A percentile compares a stretch with the other conserved stretches of the same genome.
Conservation (phyloP, 2,329 filamentous ascomycete species). For the Pyrenochaeta sp. region DNA sequence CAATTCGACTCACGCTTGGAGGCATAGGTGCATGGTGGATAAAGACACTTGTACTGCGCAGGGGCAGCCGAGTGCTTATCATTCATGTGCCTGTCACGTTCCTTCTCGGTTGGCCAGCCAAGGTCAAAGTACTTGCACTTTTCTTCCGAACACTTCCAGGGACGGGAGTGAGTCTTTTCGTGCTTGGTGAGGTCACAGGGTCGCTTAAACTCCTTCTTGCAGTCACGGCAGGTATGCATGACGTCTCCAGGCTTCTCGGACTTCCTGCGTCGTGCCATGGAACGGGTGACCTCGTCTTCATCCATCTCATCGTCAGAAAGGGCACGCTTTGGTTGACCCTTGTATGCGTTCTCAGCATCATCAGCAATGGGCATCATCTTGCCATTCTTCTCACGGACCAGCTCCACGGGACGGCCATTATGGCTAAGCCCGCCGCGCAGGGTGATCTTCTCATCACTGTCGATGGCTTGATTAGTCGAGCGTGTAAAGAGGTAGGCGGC, state of each 20-base stretch:
- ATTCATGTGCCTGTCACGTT: conserved; percentile 93
- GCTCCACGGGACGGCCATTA: conserved; percentile 83
- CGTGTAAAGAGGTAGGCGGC: conserved; percentile 31
- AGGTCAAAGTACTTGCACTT: conserved; percentile 90
- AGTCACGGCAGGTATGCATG: conserved; percentile 81
- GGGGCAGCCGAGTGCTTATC: conserved; percentile 90
- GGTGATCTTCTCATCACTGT: conserved; percentile 75
- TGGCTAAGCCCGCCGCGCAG: conserved; percentile 82
- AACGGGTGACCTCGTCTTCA: conserved; percentile 83
- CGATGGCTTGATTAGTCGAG: conserved; percentile 25
- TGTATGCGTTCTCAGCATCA: conserved; percentile 66
- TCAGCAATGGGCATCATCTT: conserved; percentile 77
- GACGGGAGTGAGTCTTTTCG: conserved; percentile 95
- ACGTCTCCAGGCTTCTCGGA: conserved; percentile 86
- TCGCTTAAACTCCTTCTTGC: conserved; percentile 88
- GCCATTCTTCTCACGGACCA: conserved; percentile 82
- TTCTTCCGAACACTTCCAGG: conserved; percentile 86
- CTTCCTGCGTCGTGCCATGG: conserved; percentile 96
- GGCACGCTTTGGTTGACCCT: conserved; percentile 60
- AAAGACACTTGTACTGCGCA: conserved; percentile 83
- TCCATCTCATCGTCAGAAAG: conserved; percentile 73
- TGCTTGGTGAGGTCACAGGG: conserved; percentile 98
- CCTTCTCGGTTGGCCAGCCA: conserved; percentile 97
- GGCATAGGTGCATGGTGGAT: conserved; percentile 85
- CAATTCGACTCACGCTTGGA: conserved; percentile 97